Evolutionary conservation across 768 basidiomycete genomes (phyloP).

Genomic region (Tricholoma hemisulphureum): DNA sequence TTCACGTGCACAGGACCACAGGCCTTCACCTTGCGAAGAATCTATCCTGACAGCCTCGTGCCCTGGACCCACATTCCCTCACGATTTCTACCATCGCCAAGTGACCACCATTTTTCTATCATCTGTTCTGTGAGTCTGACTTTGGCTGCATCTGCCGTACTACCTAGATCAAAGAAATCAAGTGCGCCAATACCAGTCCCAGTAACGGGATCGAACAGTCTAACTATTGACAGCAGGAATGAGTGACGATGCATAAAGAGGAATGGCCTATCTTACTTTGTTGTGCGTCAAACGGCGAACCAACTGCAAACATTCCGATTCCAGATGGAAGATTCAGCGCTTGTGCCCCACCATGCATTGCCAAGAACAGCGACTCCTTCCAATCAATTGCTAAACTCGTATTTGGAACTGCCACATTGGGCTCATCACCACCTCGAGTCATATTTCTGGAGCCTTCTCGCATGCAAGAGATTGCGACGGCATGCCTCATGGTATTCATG

Average conservation of each 20-base stretch:
- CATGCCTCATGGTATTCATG: constrained; percentile 76
- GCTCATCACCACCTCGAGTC: constrained; percentile 7
- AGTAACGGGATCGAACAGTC: constrained; percentile 40
- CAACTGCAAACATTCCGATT: constrained; percentile 55
- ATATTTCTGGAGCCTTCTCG: constrained; percentile 51
- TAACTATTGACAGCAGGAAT: constrained; percentile 34
- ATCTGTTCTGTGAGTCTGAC: constrained; percentile 39
- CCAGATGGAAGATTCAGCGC: constrained; percentile 58
- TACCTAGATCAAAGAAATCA: constrained; percentile 61
- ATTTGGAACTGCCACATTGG: neutral
- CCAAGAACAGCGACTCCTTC: constrained; percentile 79
- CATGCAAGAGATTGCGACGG: constrained; percentile 70
- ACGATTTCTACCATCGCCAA: constrained; percentile 71
- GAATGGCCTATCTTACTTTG: constrained; percentile 46
- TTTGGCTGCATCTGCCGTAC: constrained; percentile 22
- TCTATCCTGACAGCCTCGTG: constrained; percentile 1
- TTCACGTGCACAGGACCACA: neutral
- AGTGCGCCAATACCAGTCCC: constrained; percentile 56
- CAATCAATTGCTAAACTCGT: constrained; percentile 61
- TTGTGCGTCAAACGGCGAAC: constrained; percentile 74
- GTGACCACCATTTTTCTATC: constrained; percentile 90
- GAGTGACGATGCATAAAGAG: constrained; percentile 1
- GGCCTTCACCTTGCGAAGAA: neutral
- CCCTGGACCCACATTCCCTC: constrained; percentile 78
- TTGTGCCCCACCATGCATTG: constrained; percentile 74